phyloP scores from a whole-genome alignment of 805 yeast species.

The Debaryomyces castellii region DNA sequence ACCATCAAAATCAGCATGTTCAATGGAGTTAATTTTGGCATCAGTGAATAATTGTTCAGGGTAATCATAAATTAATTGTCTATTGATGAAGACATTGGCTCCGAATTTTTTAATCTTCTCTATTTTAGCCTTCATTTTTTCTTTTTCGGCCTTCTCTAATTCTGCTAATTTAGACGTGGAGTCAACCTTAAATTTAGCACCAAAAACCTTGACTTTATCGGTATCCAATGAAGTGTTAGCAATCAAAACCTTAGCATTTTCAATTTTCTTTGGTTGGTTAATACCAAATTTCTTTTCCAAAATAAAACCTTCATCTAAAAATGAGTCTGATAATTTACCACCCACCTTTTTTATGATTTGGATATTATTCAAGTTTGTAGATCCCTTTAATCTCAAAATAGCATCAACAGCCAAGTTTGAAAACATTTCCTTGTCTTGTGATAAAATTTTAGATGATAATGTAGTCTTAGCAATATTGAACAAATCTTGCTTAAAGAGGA shows the following conservation, averaged over 20 bases:
- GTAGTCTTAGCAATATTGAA: conserved; percentile 90
- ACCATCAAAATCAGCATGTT: conserved; percentile 98
- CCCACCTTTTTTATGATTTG: conserved; percentile 93
- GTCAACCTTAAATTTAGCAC: conserved; percentile 96
- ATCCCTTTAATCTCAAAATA: conserved; percentile 79
- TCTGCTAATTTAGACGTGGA: conserved; percentile 92
- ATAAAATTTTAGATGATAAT: conserved; percentile 84
- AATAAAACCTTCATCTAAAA: conserved; percentile 93
- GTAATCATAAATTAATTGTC: conserved; percentile 96
- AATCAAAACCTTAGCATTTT: conserved; percentile 82
- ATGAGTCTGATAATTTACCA: conserved; percentile 88
- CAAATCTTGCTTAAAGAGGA: conserved; percentile 70
- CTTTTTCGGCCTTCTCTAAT: conserved; percentile 89
- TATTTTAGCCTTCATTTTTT: conserved; percentile 87
- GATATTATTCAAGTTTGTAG: conserved; percentile 86
- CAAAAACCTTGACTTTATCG: conserved; percentile 95
- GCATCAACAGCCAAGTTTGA: conserved; percentile 93
- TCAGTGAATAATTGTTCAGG: conserved; percentile 96
- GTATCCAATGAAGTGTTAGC: conserved; percentile 97
- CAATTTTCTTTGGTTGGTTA: conserved; percentile 83
- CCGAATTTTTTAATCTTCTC: conserved; percentile 86
- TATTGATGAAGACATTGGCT: conserved; percentile 86
- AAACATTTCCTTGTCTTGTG: conserved; percentile 92
- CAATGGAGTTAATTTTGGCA: conserved; percentile 83
- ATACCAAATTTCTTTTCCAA: conserved; percentile 91